phyloP scores from a whole-genome alignment of 768 basidiomycete genomes.

The Mrakia hoshinonis region DNA sequence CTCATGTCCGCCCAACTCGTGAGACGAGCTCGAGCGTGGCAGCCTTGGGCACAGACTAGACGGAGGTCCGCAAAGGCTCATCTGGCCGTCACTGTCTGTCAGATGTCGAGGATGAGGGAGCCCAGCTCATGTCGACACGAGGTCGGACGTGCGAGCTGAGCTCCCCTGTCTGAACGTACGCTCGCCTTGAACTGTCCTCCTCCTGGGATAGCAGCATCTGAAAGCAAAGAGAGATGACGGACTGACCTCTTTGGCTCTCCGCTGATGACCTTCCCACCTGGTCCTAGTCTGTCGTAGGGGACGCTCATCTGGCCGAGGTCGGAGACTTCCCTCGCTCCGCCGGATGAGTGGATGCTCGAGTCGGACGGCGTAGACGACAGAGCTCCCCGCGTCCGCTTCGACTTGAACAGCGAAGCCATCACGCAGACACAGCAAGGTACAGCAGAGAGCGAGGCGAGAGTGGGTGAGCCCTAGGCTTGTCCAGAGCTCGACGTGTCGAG shows the following conservation, averaged over 20 bases:
- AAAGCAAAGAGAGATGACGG: background rate
- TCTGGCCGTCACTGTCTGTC: too few relatives aligned
- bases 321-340: slow-evolving; percentile 9
- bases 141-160: too few relatives aligned
- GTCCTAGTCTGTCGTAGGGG: slow-evolving; percentile 21
- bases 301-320: slow-evolving; percentile 29
- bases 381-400: slow-evolving; percentile 18
- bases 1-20: background rate
- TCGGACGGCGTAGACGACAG: background rate
- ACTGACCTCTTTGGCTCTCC: slow-evolving; percentile 16
- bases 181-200: background rate
- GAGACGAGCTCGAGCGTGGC: too few relatives aligned
- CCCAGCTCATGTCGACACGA: too few relatives aligned
- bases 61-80: too few relatives aligned
- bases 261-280: background rate
- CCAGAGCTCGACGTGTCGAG: background rate
- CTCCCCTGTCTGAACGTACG: background rate
- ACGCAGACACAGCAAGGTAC: background rate
- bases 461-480: background rate
- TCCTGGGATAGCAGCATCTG: too few relatives aligned
- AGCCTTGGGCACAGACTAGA: too few relatives aligned
- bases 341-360: background rate
- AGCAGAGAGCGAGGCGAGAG: background rate
- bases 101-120: too few relatives aligned
- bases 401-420: slow-evolving; percentile 24